Evolutionary conservation across 345 rosid genomes (phyloP).

Genomic region (Diplotaxis tenuifolia): DNA sequence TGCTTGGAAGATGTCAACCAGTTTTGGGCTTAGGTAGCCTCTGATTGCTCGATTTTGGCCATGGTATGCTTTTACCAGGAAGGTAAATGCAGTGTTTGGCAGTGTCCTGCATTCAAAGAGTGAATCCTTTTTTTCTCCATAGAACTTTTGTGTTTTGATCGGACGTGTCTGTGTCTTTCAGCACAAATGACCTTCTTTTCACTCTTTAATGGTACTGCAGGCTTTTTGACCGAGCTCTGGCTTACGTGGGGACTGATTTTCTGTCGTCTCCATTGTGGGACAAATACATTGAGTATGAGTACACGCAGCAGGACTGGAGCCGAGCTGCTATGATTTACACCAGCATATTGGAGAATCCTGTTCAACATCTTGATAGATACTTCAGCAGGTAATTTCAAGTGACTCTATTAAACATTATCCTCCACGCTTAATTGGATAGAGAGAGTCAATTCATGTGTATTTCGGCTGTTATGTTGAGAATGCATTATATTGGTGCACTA

Average conservation of each 20-base stretch:
- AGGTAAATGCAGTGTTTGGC: constrained; percentile 1
- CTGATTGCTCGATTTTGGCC: constrained; percentile 7
- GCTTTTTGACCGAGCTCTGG: constrained; percentile 86
- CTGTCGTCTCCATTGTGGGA: constrained; percentile 84
- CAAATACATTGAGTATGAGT: constrained; percentile 91
- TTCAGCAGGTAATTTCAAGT: constrained; percentile 29
- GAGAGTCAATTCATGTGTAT: not conserved
- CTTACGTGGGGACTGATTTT: constrained; percentile 89
- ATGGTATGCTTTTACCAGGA: not conserved
- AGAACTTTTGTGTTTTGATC: constrained; percentile 34
- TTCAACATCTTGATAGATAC: constrained; percentile 73
- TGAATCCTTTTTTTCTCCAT: not conserved
- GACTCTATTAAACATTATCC: not conserved
- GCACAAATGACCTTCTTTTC: not conserved
- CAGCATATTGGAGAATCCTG: constrained; percentile 79
- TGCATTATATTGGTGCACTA: not conserved
- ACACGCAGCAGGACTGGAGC: constrained; percentile 83
- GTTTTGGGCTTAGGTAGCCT: constrained; percentile 12
- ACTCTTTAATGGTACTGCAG: constrained; percentile 42
- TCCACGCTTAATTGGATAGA: not conserved
- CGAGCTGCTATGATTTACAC: constrained; percentile 69
- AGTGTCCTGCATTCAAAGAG: not conserved
- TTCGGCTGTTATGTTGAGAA: not conserved
- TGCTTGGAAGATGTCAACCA: constrained; percentile 79
- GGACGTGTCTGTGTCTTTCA: constrained; percentile 34